These are phyloP conservation scores for Microascus cirrosus DNA, from an alignment of 2,329 filamentous ascomycete genomes.

Conservation along the genomic window DNA sequence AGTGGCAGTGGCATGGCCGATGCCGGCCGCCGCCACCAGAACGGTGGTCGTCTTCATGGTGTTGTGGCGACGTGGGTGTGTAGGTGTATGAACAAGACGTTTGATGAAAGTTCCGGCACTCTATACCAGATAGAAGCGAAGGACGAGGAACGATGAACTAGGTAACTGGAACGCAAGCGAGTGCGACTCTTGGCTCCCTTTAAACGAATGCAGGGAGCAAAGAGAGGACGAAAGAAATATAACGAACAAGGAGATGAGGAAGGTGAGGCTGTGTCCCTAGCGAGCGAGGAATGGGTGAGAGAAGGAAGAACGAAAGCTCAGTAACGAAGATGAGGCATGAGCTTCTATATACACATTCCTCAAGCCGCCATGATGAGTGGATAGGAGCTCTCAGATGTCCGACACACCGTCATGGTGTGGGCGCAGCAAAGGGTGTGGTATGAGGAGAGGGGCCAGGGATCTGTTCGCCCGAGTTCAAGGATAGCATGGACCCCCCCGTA, in stretches of 20 bases:
- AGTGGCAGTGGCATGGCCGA: slow-evolving; percentile 37
- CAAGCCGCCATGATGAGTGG: background rate
- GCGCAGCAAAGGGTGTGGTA: background rate
- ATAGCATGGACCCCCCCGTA: background rate
- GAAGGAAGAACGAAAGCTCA: slow-evolving; percentile 4
- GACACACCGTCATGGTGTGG: background rate
- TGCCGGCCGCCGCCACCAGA: slow-evolving; percentile 37
- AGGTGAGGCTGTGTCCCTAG: slow-evolving; percentile 11
- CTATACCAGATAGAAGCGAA: slow-evolving; percentile 10
- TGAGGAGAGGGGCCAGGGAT: background rate
- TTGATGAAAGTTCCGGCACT: slow-evolving; percentile 10
- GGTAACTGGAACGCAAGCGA: slow-evolving; percentile 5
- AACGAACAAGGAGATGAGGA: slow-evolving; percentile 17
- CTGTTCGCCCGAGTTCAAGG: background rate
- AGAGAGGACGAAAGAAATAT: slow-evolving; percentile 5
- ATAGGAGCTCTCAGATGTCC: background rate
- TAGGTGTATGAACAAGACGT: slow-evolving; percentile 9
- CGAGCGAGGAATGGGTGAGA: slow-evolving; percentile 10
- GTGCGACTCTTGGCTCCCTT: slow-evolving; percentile 3
- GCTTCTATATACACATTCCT: background rate
- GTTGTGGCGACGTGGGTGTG: slow-evolving; percentile 5
- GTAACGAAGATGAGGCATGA: background rate
- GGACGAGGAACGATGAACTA: slow-evolving; percentile 2
- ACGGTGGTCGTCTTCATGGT: slow-evolving; percentile 42
- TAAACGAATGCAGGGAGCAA: slow-evolving; percentile 7